These are phyloP conservation scores for Puya raimondii DNA, from an alignment of 176 grass and related monocot genomes.

Conservation along the genomic window DNA sequence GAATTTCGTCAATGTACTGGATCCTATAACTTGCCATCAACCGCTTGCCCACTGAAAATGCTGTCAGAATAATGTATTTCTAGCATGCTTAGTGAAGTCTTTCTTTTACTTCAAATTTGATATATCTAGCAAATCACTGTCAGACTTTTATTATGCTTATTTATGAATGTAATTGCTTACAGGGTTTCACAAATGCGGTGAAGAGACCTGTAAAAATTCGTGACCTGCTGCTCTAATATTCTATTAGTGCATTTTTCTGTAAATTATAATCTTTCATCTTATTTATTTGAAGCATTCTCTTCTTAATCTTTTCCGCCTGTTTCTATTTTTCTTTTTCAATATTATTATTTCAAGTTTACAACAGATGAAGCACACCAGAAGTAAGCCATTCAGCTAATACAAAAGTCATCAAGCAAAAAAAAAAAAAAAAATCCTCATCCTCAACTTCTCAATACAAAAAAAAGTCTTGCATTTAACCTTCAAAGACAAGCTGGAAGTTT, in stretches of 20 bases:
- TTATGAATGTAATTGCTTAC: constrained; percentile 27
- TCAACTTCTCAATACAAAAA: too few species aligned
- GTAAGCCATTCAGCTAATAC: too few species aligned
- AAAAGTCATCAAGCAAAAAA: neutral
- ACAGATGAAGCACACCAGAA: neutral
- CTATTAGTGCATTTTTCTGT: constrained; percentile 23
- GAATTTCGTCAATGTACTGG: neutral
- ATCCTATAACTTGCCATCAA: neutral
- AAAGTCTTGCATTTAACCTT: too few species aligned
- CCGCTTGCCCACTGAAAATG: neutral
- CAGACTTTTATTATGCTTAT: neutral
- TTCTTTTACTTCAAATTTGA: neutral
- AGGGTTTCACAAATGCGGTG: constrained; percentile 98
- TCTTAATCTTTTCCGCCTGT: neutral
- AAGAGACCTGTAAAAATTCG: constrained; percentile 82
- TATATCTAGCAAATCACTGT: neutral
- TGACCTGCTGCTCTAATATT: constrained; percentile 61
- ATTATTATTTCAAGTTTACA: neutral
- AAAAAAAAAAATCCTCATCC: too few species aligned
- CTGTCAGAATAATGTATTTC: neutral
- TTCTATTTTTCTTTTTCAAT: neutral
- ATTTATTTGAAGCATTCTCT: neutral
- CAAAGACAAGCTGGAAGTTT: too few species aligned
- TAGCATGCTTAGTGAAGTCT: neutral
- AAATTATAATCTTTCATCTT: constrained; percentile 1